Conservation (phyloP, 2,329 filamentous ascomycete genomes). For the Colletotrichum phormii region DNA sequence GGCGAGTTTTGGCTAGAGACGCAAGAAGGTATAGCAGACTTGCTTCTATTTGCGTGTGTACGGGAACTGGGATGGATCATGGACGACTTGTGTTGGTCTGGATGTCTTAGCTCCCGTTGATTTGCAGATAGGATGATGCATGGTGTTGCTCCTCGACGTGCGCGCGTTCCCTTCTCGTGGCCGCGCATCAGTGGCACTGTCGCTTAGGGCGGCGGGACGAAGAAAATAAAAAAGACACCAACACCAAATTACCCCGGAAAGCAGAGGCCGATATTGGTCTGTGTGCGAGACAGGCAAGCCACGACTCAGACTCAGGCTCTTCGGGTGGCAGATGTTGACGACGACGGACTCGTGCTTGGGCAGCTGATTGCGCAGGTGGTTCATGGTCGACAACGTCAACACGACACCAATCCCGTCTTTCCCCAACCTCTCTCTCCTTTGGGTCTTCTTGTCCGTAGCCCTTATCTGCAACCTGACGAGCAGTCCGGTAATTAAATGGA, state of each 20-base stretch:
- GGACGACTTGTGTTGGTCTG: background rate
- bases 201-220: conserved; percentile 28
- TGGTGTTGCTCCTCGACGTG: conserved; percentile 1
- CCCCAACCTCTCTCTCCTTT: background rate
- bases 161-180: background rate
- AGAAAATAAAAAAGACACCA: background rate
- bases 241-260: background rate
- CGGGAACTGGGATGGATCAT: background rate
- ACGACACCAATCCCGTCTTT: background rate
- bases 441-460: background rate
- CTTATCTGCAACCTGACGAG: background rate
- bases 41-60: conserved; percentile 3
- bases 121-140: conserved; percentile 24
- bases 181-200: background rate
- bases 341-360: conserved; percentile 23
- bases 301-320: conserved; percentile 13
- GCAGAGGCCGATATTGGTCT: background rate
- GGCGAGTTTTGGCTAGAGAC: background rate
- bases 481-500: background rate
- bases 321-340: conserved; percentile 16
- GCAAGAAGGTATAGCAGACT: background rate
- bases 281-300: background rate
- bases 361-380: background rate
- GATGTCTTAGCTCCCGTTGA: conserved; percentile 18
- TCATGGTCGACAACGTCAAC: background rate